Percentiles rank a stretch among this genome's conserved stretches.
Evolutionary conservation across 2,329 filamentous ascomycete species (phyloP).

Genomic region (Chalaropsis thielavioides): DNA sequence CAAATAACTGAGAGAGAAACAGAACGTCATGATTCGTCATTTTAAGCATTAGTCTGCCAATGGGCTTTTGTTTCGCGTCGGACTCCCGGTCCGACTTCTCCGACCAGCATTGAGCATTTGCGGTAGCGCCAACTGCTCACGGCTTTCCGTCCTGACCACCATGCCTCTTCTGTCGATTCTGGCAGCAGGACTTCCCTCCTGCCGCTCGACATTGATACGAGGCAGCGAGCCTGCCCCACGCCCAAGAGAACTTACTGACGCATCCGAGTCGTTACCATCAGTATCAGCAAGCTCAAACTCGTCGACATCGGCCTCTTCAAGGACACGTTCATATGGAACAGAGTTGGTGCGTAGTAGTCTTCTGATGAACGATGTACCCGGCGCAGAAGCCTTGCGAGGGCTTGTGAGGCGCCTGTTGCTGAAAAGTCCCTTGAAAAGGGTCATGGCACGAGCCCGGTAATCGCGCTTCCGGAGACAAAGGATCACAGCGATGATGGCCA

Average conservation of each 20-base stretch:
- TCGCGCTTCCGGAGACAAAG: conserved; percentile 72
- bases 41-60: conserved; percentile 10
- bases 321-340: conserved; percentile 62
- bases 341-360: conserved; percentile 51
- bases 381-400: conserved; percentile 23
- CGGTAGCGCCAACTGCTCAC: conserved; percentile 55
- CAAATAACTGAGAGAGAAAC: conserved; percentile 3
- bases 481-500: conserved; percentile 53
- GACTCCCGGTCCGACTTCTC: conserved; percentile 42
- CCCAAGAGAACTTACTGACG: conserved; percentile 17
- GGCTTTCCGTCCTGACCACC: conserved; percentile 69
- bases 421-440: conserved; percentile 22
- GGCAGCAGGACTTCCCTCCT: conserved; percentile 19
- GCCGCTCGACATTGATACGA: neutral
- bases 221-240: conserved; percentile 23
- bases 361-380: conserved; percentile 32
- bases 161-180: conserved; percentile 55
- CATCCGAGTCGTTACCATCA: conserved; percentile 45
- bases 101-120: conserved; percentile 42
- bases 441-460: conserved; percentile 35
- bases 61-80: conserved; percentile 28
- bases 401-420: conserved; percentile 33
- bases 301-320: conserved; percentile 61
- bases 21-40: conserved; percentile 1
- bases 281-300: conserved; percentile 66